phyloP scores from a whole-genome alignment of 1,284 basidiomycete species.

The Ceratobasidium sp. region DNA sequence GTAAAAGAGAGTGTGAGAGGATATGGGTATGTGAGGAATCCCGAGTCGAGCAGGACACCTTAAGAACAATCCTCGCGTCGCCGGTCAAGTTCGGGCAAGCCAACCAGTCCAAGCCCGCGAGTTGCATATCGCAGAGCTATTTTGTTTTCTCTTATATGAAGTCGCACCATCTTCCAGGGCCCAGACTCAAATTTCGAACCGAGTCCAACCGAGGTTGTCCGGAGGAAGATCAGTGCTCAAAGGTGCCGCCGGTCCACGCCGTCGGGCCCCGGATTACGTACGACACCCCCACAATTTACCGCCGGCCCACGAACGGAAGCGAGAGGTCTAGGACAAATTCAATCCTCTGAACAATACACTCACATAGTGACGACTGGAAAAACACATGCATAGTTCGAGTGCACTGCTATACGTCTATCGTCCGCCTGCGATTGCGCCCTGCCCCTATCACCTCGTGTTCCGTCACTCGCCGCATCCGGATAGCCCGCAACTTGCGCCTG shows the following conservation, averaged over 20 bases:
- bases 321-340: neutral
- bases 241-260: conserved; percentile 26
- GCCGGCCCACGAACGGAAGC: conserved; percentile 5
- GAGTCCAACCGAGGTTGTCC: conserved; percentile 13
- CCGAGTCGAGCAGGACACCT: neutral
- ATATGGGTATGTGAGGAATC: conserved; percentile 4
- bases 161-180: conserved; percentile 20
- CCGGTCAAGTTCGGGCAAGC: conserved; percentile 5
- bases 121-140: conserved; percentile 7
- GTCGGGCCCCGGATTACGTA: conserved; percentile 4
- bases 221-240: neutral
- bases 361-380: neutral
- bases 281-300: conserved; percentile 1
- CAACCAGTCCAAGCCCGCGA: neutral
- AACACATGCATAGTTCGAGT: neutral
- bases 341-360: neutral
- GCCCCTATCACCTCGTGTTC: conserved; percentile 17
- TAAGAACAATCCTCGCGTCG: neutral
- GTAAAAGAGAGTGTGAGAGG: conserved; percentile 3
- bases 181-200: neutral
- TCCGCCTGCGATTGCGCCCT: neutral
- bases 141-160: neutral
- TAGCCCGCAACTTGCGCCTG: conserved; percentile 2
- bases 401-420: neutral
- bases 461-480: neutral